Evolutionary conservation across 1,139 yeast genomes (phyloP).

Genomic region (Debaryomyces subglobosus): DNA sequence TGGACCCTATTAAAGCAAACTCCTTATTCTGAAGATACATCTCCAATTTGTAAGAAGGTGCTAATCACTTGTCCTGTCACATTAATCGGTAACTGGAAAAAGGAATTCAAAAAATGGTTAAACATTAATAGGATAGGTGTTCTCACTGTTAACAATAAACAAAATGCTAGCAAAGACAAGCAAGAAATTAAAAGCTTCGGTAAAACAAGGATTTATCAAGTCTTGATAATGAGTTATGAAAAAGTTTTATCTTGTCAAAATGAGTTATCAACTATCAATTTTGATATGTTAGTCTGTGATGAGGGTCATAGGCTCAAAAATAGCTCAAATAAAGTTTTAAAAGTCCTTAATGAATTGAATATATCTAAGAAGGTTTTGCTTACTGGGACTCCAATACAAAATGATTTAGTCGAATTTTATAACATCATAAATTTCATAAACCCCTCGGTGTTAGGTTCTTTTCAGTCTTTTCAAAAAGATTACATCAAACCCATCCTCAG

Average conservation of each 20-base stretch:
- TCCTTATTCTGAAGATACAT: slow-evolving; percentile 45
- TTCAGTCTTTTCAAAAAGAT: slow-evolving; percentile 62
- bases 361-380: slow-evolving; percentile 64
- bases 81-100: slow-evolving; percentile 82
- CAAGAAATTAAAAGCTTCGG: slow-evolving; percentile 64
- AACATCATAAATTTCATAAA: slow-evolving; percentile 81
- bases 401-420: slow-evolving; percentile 82
- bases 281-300: slow-evolving; percentile 86
- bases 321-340: slow-evolving; percentile 67
- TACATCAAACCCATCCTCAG: slow-evolving; percentile 72
- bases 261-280: slow-evolving; percentile 51
- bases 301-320: slow-evolving; percentile 91
- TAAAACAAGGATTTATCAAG: slow-evolving; percentile 74
- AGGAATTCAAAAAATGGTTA: slow-evolving; percentile 90
- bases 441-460: slow-evolving; percentile 77
- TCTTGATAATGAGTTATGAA: slow-evolving; percentile 86
- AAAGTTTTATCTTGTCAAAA: slow-evolving; percentile 62
- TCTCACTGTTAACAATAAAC: slow-evolving; percentile 52
- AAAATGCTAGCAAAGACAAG: slow-evolving; percentile 55
- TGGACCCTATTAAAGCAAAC: slow-evolving; percentile 85
- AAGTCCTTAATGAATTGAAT: slow-evolving; percentile 58
- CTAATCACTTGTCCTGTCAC: slow-evolving; percentile 93
- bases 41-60: slow-evolving; percentile 55
- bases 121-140: slow-evolving; percentile 66
- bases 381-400: slow-evolving; percentile 95